Base-by-base conservation (phyloP, 2,329 filamentous ascomycete species). In the Trichoderma breve region DNA sequence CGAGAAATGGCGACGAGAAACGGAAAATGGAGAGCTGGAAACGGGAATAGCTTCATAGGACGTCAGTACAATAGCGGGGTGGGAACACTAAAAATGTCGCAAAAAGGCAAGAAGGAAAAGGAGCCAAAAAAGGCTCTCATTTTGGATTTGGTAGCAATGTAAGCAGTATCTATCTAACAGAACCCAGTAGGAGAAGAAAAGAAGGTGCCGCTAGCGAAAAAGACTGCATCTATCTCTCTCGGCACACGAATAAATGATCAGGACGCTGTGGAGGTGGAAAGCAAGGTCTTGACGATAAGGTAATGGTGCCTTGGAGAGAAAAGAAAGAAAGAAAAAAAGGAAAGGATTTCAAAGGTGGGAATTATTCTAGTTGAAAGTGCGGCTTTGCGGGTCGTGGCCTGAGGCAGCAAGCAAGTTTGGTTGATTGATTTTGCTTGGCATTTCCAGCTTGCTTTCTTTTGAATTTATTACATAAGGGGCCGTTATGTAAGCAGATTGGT, bases 131-230 rank as follows among this genome's bases (percentile, higher is more conserved):
- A 53, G 43, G 71, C 67, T 74, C 47, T 69, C 39, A 51, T 63
- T 43, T 43, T 12, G 34, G 34, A 67, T 21, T 68, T 43, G 36
- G 30, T 43, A 26, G 24, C 53, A 39, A 87, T 97, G 93, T 97
- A 82, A 87, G 92, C 93, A 94, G 90, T 90, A 89, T 89, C 94
- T 97, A 97, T 97, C 94, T 97, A 97, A 95, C 94, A 88, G 92
- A 91, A 89, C 87, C 92, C 91, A 93, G 93, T 89, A 82, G 83
- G 80, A 82, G 80, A 82, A 70, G 76, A 76, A 84, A 84, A 84
- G 80, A 93, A 94, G 93, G 93, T 91, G 91, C 93, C 90, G 94
- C 93, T 98, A 98, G 95, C 95, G 95, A 94, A 97, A 94, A 93
- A 93, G 92, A 92, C 92, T 93, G 92, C 91, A 51, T 47, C 39